Percentiles rank a stretch among this genome's conserved stretches.
Conservation (phyloP, 1,284 basidiomycete species). For the Heterobasidion parviporum region DNA sequence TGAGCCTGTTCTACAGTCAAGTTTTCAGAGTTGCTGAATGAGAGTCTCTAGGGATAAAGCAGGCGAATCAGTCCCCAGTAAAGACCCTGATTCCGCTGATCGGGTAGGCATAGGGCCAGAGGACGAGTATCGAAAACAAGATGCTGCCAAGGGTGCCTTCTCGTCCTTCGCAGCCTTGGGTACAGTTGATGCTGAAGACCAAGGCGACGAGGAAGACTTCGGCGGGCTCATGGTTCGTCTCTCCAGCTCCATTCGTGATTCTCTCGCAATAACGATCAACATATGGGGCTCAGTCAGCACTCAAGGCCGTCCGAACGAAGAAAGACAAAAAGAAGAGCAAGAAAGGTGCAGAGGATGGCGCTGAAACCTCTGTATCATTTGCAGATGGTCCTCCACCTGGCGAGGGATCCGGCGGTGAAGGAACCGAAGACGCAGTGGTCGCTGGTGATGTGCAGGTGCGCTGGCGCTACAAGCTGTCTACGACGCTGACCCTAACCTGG, state of each 20-base stretch:
- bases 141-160: slow-evolving; percentile 28
- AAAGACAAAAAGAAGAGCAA: slow-evolving; percentile 62
- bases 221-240: slow-evolving; percentile 78
- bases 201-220: slow-evolving; percentile 64
- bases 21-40: slow-evolving; percentile 1
- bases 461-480: too few species aligned
- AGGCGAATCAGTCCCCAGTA: slow-evolving; percentile 49
- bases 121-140: slow-evolving; percentile 24
- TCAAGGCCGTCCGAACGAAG: slow-evolving; percentile 43
- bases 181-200: slow-evolving; percentile 38
- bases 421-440: background rate
- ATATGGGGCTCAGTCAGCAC: slow-evolving; percentile 18
- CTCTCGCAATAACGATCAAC: slow-evolving; percentile 3
- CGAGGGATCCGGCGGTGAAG: slow-evolving; percentile 27
- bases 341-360: slow-evolving; percentile 15
- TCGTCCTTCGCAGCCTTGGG: slow-evolving; percentile 47
- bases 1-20: slow-evolving; percentile 9
- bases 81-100: slow-evolving; percentile 25
- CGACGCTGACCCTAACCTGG: too few species aligned
- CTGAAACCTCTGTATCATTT: slow-evolving; percentile 22
- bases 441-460: too few species aligned
- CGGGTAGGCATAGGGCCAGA: slow-evolving; percentile 29
- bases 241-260: background rate
- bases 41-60: slow-evolving; percentile 50
- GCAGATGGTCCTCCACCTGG: slow-evolving; percentile 25